Conservation (phyloP, 2,329 filamentous ascomycete genomes). For the Plectosphaerella sp. region DNA sequence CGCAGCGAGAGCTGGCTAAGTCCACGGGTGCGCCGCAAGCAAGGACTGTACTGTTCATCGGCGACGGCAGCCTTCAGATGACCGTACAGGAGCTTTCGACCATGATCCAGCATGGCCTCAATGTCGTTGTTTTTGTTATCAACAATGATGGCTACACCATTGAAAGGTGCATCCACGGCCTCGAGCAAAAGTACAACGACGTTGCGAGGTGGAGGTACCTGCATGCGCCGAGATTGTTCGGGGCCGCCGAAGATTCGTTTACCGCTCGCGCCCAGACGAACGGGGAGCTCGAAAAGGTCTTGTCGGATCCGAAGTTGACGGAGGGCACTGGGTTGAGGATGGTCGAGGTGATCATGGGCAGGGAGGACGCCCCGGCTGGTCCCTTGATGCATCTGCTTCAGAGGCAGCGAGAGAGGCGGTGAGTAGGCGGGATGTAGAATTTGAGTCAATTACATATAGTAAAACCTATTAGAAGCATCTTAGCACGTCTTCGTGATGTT, state of each 20-base stretch:
- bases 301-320: slow-evolving; percentile 12
- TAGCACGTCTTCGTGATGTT: too few species aligned
- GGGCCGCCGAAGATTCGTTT: slow-evolving; percentile 33
- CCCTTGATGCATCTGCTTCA: slow-evolving; percentile 12
- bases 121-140: slow-evolving; percentile 46
- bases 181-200: slow-evolving; percentile 50
- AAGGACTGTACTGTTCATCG: slow-evolving; percentile 52
- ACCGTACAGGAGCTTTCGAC: slow-evolving; percentile 63
- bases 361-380: slow-evolving; percentile 23
- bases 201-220: slow-evolving; percentile 47
- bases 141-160: slow-evolving; percentile 59
- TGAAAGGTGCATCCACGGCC: slow-evolving; percentile 52
- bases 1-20: slow-evolving; percentile 39
- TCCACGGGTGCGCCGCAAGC: slow-evolving; percentile 19
- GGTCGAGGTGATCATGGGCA: slow-evolving; percentile 25
- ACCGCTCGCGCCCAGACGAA: slow-evolving; percentile 35
- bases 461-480: too few species aligned
- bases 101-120: slow-evolving; percentile 50
- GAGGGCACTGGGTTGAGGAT: slow-evolving; percentile 21
- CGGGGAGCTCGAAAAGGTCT: slow-evolving; percentile 36
- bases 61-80: slow-evolving; percentile 62
- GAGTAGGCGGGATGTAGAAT: too few species aligned
- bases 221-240: slow-evolving; percentile 43
- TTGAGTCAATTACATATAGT: too few species aligned
- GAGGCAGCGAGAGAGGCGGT: slow-evolving; percentile 1